Conservation (phyloP, 257 asterid genomes). For the Mentha longifolia region DNA sequence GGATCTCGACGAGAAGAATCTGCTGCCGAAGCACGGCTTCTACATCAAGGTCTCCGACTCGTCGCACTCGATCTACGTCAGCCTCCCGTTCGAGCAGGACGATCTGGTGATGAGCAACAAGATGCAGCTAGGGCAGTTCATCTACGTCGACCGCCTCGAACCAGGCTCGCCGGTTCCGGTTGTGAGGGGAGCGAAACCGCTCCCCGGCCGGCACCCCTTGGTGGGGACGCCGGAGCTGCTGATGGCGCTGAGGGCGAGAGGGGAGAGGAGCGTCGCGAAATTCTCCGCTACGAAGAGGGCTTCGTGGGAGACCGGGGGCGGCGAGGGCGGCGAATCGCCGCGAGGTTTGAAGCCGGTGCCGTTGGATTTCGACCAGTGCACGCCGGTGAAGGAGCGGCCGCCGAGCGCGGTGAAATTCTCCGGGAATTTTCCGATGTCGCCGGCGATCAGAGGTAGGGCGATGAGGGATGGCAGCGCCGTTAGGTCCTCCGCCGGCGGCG, state of each 20-base stretch:
- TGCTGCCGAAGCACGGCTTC: conserved; percentile 81
- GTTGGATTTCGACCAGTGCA: conserved; percentile 86
- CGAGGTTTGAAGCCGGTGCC: conserved; percentile 70
- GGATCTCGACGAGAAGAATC: conserved; percentile 84
- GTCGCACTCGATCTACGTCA: conserved; percentile 79
- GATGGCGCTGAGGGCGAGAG: conserved; percentile 75
- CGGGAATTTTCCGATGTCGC: conserved; percentile 58
- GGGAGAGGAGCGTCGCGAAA: conserved; percentile 47
- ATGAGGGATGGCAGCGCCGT: conserved; percentile 71
- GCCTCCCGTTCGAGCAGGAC: conserved; percentile 86
- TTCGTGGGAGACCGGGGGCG: conserved; percentile 72
- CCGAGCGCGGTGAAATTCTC: conserved; percentile 57
- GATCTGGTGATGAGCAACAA: conserved; percentile 91
- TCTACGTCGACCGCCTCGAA: conserved; percentile 76
- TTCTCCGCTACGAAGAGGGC: conserved; percentile 71
- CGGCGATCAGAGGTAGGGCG: conserved; percentile 66
- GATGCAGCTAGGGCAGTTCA: conserved; percentile 84
- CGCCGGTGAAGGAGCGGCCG: conserved; percentile 75
- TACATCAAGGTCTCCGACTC: conserved; percentile 86
- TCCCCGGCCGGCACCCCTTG: conserved; percentile 85
- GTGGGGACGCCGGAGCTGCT: conserved; percentile 91
- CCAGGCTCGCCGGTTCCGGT: conserved; percentile 93
- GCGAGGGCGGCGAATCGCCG: conserved; percentile 53
- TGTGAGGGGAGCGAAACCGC: conserved; percentile 72
- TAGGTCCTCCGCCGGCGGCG: conserved; percentile 86